phyloP scores from a whole-genome alignment of 2,329 filamentous ascomycete genomes.

The Alternaria sp. region DNA sequence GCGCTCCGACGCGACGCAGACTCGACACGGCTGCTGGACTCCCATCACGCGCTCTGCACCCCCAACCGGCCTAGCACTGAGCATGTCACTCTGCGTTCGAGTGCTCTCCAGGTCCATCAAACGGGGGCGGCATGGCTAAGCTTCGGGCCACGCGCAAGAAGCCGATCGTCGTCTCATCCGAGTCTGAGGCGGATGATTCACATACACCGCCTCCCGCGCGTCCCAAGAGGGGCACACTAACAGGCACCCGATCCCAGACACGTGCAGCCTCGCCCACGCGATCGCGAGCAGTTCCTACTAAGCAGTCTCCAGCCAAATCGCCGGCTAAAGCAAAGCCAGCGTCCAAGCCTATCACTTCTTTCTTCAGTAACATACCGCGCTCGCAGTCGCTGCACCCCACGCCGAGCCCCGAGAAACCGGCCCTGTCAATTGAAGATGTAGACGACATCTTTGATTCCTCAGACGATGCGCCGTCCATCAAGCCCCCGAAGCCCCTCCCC shows the following conservation, averaged over 20 bases:
- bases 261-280: constrained; percentile 30
- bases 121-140: constrained; percentile 47
- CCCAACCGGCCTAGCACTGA: constrained; percentile 26
- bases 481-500: constrained; percentile 31
- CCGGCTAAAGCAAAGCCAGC: constrained; percentile 46
- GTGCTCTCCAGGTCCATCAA: constrained; percentile 20
- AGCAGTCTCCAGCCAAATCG: constrained; percentile 39
- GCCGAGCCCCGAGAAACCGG: constrained; percentile 48
- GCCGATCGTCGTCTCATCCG: constrained; percentile 46
- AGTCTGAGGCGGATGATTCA: constrained; percentile 36
- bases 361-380: constrained; percentile 56
- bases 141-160: constrained; percentile 46
- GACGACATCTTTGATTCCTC: constrained; percentile 49
- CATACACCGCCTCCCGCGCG: constrained; percentile 41
- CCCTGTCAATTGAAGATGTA: constrained; percentile 33
- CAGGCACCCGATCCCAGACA: constrained; percentile 25
- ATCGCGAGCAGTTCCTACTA: constrained; percentile 19
- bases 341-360: constrained; percentile 56
- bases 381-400: constrained; percentile 48
- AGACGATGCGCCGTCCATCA: constrained; percentile 33
- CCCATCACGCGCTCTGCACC: constrained; percentile 12
- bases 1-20: constrained; percentile 1
- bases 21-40: not conserved
- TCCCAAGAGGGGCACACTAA: constrained; percentile 38
- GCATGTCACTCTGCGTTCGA: constrained; percentile 38